phyloP scores from a whole-genome alignment of 805 yeast genomes.

The Pichia manshurica region DNA sequence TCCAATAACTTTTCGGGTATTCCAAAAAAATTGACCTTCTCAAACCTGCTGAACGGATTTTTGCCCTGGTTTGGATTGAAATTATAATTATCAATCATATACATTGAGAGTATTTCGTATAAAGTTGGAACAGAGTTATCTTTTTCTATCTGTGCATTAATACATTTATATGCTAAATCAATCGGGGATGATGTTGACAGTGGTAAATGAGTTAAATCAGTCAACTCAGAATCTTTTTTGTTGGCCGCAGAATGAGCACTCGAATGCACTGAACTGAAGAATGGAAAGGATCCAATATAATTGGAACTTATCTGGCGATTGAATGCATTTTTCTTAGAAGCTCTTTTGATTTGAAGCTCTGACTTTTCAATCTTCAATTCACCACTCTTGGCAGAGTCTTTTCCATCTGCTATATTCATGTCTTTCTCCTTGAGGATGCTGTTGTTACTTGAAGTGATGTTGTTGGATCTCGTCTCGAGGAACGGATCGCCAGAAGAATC shows the following conservation, averaged over 20 bases:
- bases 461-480: too few relatives aligned
- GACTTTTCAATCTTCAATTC: conserved; percentile 21
- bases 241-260: conserved; percentile 16
- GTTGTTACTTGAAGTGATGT: too few relatives aligned
- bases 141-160: conserved; percentile 50
- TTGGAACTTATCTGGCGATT: conserved; percentile 1
- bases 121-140: conserved; percentile 55
- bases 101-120: conserved; percentile 50
- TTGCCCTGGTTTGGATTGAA: conserved; percentile 40
- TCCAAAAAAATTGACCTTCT: conserved; percentile 57
- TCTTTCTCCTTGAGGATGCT: neutral
- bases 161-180: conserved; percentile 58
- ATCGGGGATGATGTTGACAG: conserved; percentile 47
- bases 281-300: conserved; percentile 7
- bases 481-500: neutral
- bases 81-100: conserved; percentile 64
- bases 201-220: conserved; percentile 38
- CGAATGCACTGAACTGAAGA: conserved; percentile 3
- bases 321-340: conserved; percentile 17
- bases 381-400: neutral
- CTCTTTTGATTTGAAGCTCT: conserved; percentile 26
- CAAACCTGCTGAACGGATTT: conserved; percentile 67
- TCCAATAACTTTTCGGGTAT: conserved; percentile 64
- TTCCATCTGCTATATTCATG: neutral
- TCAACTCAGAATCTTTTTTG: conserved; percentile 14